Conservation (phyloP, 192 early-diverging fungal species). For the Linnemannia exigua region DNA sequence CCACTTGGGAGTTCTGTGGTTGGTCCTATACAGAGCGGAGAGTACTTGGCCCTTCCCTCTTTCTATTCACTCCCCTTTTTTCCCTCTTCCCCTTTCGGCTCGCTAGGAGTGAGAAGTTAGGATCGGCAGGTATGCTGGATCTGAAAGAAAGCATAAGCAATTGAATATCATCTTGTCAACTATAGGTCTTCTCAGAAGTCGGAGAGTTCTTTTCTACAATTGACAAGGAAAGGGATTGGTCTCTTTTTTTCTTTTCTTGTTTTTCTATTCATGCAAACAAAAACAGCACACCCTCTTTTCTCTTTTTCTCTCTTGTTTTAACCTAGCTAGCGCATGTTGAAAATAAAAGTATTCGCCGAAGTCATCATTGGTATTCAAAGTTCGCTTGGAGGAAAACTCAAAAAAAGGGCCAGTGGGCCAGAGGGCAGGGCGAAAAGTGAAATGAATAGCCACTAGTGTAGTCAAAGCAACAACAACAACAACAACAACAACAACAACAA, state of each 20-base stretch:
- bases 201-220: neutral
- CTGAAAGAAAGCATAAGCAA: neutral
- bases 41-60: neutral
- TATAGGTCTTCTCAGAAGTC: too few relatives aligned
- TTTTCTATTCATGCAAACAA: neutral
- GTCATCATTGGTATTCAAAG: too few relatives aligned
- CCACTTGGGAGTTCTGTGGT: neutral
- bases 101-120: neutral
- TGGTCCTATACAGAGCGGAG: neutral
- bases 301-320: neutral
- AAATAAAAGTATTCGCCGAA: neutral
- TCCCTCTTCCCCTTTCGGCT: neutral
- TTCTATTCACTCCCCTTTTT: neutral
- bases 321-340: neutral
- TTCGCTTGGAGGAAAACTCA: neutral
- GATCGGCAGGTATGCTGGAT: neutral
- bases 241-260: neutral
- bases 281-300: too few relatives aligned
- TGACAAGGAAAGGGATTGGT: neutral
- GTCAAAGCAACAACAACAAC: neutral
- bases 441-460: neutral
- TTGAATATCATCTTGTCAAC: too few relatives aligned
- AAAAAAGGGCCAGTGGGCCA: slow-evolving; percentile 7
- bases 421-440: neutral
- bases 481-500: neutral